A percentile compares a stretch with the other conserved stretches of the same genome.
Conservation (phyloP, 2,329 filamentous ascomycete genomes). For the Bipolaris gigantea region DNA sequence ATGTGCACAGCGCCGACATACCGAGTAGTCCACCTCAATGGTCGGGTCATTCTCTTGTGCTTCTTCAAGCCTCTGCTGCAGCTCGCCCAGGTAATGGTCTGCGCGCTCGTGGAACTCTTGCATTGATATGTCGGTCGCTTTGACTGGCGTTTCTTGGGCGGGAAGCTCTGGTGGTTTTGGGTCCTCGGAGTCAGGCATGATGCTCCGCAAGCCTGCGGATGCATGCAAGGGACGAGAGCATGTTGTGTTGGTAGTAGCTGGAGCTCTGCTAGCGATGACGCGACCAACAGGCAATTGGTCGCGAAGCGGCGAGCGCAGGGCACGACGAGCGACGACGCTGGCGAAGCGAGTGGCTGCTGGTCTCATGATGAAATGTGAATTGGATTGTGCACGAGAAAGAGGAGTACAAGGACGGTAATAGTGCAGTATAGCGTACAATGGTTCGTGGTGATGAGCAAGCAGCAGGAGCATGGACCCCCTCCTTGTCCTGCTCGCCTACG, state of each 20-base stretch:
- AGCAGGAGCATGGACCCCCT: slow-evolving; percentile 9
- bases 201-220: slow-evolving; percentile 33
- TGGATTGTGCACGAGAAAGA: not conserved
- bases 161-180: slow-evolving; percentile 43
- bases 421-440: not conserved
- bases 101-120: slow-evolving; percentile 76
- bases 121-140: slow-evolving; percentile 67
- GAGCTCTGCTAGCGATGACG: slow-evolving; percentile 29
- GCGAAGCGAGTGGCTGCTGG: slow-evolving; percentile 26
- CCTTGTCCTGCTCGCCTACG: not conserved
- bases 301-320: slow-evolving; percentile 25
- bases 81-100: slow-evolving; percentile 70
- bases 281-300: slow-evolving; percentile 26
- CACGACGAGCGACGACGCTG: slow-evolving; percentile 25
- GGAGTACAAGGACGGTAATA: not conserved
- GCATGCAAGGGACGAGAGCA: slow-evolving; percentile 30
- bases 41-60: slow-evolving; percentile 73
- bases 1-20: slow-evolving; percentile 52
- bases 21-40: slow-evolving; percentile 86
- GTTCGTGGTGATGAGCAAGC: not conserved
- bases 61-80: slow-evolving; percentile 67
- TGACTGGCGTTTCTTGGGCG: slow-evolving; percentile 44
- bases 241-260: slow-evolving; percentile 10
- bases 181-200: slow-evolving; percentile 52
- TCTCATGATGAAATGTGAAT: slow-evolving; percentile 22